phyloP scores from a whole-genome alignment of 345 rosid genomes.

The Lenwebbia sp. region DNA sequence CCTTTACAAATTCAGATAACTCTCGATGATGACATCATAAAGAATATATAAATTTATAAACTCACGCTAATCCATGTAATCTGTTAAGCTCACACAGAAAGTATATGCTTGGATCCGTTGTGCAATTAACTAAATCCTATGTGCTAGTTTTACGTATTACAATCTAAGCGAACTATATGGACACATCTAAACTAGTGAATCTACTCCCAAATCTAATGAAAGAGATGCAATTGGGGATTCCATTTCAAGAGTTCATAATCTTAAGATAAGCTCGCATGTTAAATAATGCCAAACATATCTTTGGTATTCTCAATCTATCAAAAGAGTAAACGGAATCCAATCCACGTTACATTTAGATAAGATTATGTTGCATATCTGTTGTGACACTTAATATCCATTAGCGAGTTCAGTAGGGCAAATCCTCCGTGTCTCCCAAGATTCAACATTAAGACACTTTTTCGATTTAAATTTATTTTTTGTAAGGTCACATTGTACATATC shows the following conservation, averaged over 20 bases:
- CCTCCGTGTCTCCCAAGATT: neutral
- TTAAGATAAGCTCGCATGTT: neutral
- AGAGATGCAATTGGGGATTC: neutral
- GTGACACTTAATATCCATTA: neutral
- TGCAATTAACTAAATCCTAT: too few relatives aligned
- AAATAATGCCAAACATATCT: neutral
- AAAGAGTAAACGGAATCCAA: neutral
- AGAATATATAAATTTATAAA: neutral
- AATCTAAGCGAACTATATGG: neutral
- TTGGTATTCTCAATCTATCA: neutral
- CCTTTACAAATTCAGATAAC: neutral
- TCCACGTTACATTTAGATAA: neutral
- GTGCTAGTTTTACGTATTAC: too few relatives aligned
- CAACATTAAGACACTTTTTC: neutral
- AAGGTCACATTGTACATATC: neutral
- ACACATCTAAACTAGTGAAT: neutral
- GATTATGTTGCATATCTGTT: neutral
- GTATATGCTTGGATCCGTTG: too few relatives aligned
- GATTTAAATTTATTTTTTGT: neutral
- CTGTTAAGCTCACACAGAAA: neutral
- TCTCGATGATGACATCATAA: neutral
- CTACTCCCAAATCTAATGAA: neutral
- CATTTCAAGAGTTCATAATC: neutral
- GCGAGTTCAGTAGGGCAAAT: neutral
- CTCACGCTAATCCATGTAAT: neutral